These are phyloP conservation scores for Melanomma pulvis-pyrius DNA, from an alignment of 495 filamentous ascomycete genomes.

Conservation along the genomic window DNA sequence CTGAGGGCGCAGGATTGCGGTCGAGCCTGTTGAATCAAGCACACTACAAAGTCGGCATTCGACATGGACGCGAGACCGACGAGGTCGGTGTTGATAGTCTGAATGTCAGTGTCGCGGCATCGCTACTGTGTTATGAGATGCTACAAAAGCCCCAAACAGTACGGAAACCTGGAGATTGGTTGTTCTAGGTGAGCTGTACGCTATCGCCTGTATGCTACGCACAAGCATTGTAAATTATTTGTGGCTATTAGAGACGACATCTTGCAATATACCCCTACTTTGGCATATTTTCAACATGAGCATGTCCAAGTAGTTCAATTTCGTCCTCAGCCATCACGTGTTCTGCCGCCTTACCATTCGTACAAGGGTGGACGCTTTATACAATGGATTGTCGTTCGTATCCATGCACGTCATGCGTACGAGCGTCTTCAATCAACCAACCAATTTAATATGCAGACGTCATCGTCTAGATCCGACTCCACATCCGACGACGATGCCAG, in stretches of 20 bases:
- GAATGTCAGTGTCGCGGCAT: conserved; percentile 86
- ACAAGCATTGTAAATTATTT: conserved; percentile 5
- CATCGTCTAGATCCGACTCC: background rate
- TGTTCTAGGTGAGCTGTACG: conserved; percentile 12
- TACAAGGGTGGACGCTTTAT: too few relatives aligned
- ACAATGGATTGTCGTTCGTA: conserved; percentile 2
- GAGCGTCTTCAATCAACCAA: background rate
- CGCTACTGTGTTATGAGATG: conserved; percentile 69
- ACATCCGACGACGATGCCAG: too few relatives aligned
- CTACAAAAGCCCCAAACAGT: conserved; percentile 45
- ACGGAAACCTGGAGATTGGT: conserved; percentile 16
- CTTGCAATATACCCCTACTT: background rate
- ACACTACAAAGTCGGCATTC: conserved; percentile 62
- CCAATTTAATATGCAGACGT: background rate
- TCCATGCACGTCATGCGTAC: conserved; percentile 22
- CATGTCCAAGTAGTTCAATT: too few relatives aligned
- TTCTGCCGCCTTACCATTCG: too few relatives aligned
- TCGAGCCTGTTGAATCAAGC: conserved; percentile 63
- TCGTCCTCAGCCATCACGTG: too few relatives aligned
- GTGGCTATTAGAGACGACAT: too few relatives aligned
- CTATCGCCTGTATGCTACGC: background rate
- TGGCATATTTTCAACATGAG: background rate
- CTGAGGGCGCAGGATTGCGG: conserved; percentile 75
- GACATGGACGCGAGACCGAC: conserved; percentile 47
- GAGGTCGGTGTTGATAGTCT: conserved; percentile 70